Percentiles rank a stretch among this genome's conserved stretches.
phyloP scores from a whole-genome alignment of 352 stramenopile species.

The Halophytophthora polymorphica region DNA sequence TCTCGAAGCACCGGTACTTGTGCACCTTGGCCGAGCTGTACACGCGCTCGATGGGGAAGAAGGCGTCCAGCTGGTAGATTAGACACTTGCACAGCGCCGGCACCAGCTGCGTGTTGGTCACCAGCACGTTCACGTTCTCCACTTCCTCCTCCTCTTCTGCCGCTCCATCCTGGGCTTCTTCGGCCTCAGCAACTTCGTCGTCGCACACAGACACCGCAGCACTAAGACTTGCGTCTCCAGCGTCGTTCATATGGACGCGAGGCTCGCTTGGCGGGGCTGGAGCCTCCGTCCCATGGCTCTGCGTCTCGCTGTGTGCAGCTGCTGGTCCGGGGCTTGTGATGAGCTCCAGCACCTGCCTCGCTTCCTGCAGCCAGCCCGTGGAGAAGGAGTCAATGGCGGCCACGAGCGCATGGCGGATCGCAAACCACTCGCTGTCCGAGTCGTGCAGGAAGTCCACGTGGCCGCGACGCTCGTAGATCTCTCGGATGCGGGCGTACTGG shows the following conservation, averaged over 20 bases:
- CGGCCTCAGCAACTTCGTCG: background rate
- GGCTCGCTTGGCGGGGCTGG: background rate
- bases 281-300: background rate
- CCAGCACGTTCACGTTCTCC: slow-evolving; percentile 71
- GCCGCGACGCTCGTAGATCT: slow-evolving; percentile 70
- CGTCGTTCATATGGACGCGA: background rate
- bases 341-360: slow-evolving; percentile 55
- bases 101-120: slow-evolving; percentile 81
- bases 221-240: background rate
- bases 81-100: slow-evolving; percentile 82
- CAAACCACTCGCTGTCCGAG: slow-evolving; percentile 64
- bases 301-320: background rate
- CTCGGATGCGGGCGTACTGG: slow-evolving; percentile 67
- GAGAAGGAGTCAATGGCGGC: slow-evolving; percentile 73
- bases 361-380: slow-evolving; percentile 62
- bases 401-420: slow-evolving; percentile 58
- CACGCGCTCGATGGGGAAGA: slow-evolving; percentile 70
- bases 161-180: slow-evolving; percentile 20
- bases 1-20: slow-evolving; percentile 78
- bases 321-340: slow-evolving; percentile 14
- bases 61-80: slow-evolving; percentile 74
- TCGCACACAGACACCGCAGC: too few species aligned
- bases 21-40: slow-evolving; percentile 79
- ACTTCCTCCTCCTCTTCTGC: slow-evolving; percentile 22
- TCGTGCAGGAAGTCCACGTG: slow-evolving; percentile 70